These are phyloP conservation scores for Hortaea sp. DNA, from an alignment of 2,329 filamentous ascomycete species.

Conservation along the genomic window DNA sequence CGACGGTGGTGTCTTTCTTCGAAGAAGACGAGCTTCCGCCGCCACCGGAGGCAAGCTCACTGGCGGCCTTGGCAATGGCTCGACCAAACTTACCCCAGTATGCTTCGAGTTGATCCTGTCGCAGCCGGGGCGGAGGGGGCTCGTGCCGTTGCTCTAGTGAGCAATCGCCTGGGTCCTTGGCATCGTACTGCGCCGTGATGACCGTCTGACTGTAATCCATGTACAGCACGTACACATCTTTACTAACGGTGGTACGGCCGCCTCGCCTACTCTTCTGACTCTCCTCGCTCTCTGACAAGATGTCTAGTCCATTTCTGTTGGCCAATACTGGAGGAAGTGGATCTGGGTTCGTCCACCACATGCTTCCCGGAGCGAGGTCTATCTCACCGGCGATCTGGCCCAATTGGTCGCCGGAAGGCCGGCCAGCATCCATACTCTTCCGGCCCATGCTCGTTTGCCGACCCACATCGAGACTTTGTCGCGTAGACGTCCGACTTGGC, in stretches of 20 bases:
- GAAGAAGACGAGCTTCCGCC: slow-evolving; percentile 42
- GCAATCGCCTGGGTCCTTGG: slow-evolving; percentile 61
- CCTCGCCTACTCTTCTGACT: slow-evolving; percentile 58
- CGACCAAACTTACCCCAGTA: slow-evolving; percentile 73
- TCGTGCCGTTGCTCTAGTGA: slow-evolving; percentile 79
- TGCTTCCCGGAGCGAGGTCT: slow-evolving; percentile 61
- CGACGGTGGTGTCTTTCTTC: slow-evolving; percentile 71
- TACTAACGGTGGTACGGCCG: slow-evolving; percentile 61
- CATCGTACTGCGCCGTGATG: slow-evolving; percentile 70
- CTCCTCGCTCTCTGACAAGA: slow-evolving; percentile 75
- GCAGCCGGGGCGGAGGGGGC: slow-evolving; percentile 64
- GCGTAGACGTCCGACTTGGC: slow-evolving; percentile 30
- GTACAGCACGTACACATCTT: slow-evolving; percentile 79
- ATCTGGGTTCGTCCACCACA: slow-evolving; percentile 82
- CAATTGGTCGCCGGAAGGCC: slow-evolving; percentile 63
- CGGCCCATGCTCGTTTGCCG: neutral
- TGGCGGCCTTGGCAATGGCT: slow-evolving; percentile 61
- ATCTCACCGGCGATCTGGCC: slow-evolving; percentile 83
- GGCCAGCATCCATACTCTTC: slow-evolving; percentile 52
- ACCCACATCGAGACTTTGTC: slow-evolving; percentile 24
- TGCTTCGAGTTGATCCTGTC: slow-evolving; percentile 87
- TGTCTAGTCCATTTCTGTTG: slow-evolving; percentile 62
- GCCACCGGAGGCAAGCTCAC: slow-evolving; percentile 28
- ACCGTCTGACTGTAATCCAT: slow-evolving; percentile 94
- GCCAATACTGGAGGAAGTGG: slow-evolving; percentile 73